Evolutionary conservation across 805 yeast genomes (phyloP).

Genomic region (Starmerella powellii): DNA sequence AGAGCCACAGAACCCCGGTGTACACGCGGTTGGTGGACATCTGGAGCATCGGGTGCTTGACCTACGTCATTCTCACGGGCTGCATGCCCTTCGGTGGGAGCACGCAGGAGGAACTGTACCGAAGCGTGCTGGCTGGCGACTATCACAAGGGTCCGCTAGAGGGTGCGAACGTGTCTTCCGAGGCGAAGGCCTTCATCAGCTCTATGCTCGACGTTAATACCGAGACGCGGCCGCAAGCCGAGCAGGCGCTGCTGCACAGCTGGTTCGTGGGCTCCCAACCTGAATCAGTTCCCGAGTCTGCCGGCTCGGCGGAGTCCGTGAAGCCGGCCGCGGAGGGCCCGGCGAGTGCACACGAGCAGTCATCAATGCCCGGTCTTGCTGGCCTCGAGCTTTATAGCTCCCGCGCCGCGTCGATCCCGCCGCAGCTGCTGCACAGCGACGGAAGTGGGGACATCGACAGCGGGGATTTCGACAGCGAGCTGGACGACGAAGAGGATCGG

Average conservation of each 20-base stretch:
- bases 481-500: constrained; percentile 18
- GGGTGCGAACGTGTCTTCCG: constrained; percentile 50
- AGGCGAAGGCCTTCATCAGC: constrained; percentile 61
- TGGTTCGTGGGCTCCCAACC: constrained; percentile 46
- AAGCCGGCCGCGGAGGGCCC: too few species aligned
- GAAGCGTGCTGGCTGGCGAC: constrained; percentile 62
- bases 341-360: background rate
- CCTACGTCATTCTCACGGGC: constrained; percentile 82
- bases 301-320: too few species aligned
- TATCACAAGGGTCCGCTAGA: constrained; percentile 55
- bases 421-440: background rate
- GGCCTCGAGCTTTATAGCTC: constrained; percentile 14
- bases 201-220: constrained; percentile 70
- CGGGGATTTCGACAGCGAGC: constrained; percentile 8
- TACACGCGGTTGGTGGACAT: constrained; percentile 88
- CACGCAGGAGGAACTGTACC: constrained; percentile 75
- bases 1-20: constrained; percentile 22
- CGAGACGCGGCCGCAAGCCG: constrained; percentile 55
- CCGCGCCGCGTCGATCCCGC: background rate
- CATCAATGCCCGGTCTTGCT: constrained; percentile 16
- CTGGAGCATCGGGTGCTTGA: constrained; percentile 95
- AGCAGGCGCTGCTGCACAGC: constrained; percentile 60
- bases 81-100: constrained; percentile 91
- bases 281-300: too few species aligned
- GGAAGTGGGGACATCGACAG: background rate